phyloP scores from a whole-genome alignment of 345 rosid genomes.

The Turritis glabra region DNA sequence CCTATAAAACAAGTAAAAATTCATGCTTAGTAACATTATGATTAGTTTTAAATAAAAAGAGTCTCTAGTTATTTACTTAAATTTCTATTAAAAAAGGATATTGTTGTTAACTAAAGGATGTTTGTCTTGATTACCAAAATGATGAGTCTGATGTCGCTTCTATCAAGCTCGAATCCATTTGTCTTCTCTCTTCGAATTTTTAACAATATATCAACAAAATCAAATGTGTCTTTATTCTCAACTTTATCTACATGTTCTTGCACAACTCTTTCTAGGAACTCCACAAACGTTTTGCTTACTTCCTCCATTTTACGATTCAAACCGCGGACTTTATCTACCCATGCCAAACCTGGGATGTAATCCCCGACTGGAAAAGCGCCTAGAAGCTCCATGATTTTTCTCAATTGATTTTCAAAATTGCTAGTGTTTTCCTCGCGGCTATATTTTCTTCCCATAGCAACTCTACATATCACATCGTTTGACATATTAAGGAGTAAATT shows the following conservation, averaged over 20 bases:
- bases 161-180: slow-evolving; percentile 28
- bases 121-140: slow-evolving; percentile 37
- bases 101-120: neutral
- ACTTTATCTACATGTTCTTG: slow-evolving; percentile 21
- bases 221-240: neutral
- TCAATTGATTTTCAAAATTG: slow-evolving; percentile 38
- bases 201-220: slow-evolving; percentile 24
- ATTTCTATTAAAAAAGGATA: too few species aligned
- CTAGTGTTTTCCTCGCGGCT: slow-evolving; percentile 33
- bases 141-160: slow-evolving; percentile 40
- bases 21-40: too few species aligned
- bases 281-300: slow-evolving; percentile 33
- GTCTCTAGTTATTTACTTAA: too few species aligned
- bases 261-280: slow-evolving; percentile 30
- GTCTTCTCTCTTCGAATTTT: slow-evolving; percentile 36
- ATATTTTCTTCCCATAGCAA: slow-evolving; percentile 55
- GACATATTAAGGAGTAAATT: slow-evolving; percentile 32
- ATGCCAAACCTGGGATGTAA: slow-evolving; percentile 51
- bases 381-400: slow-evolving; percentile 34
- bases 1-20: slow-evolving; percentile 28
- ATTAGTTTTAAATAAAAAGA: too few species aligned
- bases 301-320: slow-evolving; percentile 15
- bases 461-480: slow-evolving; percentile 51
- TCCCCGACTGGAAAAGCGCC: slow-evolving; percentile 49
- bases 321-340: slow-evolving; percentile 43